A percentile compares a stretch with the other conserved stretches of the same genome.
phyloP scores from a whole-genome alignment of 345 rosid genomes.

The Raphanus sativus region DNA sequence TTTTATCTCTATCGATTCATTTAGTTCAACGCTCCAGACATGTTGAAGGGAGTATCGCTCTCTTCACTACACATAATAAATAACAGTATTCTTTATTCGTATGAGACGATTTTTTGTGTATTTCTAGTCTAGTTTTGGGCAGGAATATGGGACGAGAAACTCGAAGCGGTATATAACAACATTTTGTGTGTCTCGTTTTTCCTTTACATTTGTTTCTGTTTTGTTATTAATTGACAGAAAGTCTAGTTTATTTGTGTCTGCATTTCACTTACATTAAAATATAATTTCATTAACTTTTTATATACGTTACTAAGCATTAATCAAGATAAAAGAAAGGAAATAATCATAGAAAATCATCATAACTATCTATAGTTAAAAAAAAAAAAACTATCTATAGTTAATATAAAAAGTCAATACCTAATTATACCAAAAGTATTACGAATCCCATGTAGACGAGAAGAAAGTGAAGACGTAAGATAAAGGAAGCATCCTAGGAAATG shows the following conservation, averaged over 20 bases:
- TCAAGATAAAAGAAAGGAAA: not conserved
- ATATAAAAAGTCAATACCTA: not conserved
- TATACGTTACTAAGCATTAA: not conserved
- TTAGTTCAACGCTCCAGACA: not conserved
- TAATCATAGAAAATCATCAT: not conserved
- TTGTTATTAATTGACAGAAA: not conserved
- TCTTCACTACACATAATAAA: not conserved
- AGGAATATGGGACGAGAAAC: not conserved
- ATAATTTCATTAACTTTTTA: not conserved
- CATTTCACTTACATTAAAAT: not conserved
- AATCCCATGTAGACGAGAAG: not conserved
- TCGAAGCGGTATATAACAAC: not conserved
- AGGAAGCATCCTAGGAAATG: conserved; percentile 1
- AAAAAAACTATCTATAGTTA: not conserved
- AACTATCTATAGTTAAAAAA: not conserved
- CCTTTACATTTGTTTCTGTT: not conserved
- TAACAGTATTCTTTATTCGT: not conserved
- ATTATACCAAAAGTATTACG: not conserved
- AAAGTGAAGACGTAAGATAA: not conserved
- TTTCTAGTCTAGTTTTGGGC: not conserved
- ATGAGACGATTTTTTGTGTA: not conserved
- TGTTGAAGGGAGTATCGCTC: not conserved
- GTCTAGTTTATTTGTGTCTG: not conserved
- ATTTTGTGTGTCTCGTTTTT: not conserved
- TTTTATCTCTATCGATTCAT: not conserved